Conservation (phyloP, 2,329 filamentous ascomycete genomes). For the Fusarium cicatricum region DNA sequence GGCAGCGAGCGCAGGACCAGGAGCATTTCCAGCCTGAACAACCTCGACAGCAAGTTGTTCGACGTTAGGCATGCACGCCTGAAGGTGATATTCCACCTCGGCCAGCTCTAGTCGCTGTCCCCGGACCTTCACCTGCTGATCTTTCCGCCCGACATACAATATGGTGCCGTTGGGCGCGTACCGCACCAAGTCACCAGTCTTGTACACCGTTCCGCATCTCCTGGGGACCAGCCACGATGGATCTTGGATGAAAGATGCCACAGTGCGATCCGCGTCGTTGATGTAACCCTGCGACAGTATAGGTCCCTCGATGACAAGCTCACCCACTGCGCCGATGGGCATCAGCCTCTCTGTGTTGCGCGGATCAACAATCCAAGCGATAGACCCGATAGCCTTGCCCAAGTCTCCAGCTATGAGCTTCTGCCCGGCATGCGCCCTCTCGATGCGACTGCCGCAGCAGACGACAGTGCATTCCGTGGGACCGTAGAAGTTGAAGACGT, state of each 20-base stretch:
- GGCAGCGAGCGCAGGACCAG: neutral
- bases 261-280: neutral
- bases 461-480: constrained; percentile 5
- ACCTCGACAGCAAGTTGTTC: constrained; percentile 1
- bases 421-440: neutral
- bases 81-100: constrained; percentile 25
- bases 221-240: neutral
- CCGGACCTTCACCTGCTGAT: constrained; percentile 45
- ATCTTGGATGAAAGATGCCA: constrained; percentile 6
- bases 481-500: constrained; percentile 1
- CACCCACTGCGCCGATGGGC: constrained; percentile 29
- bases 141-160: constrained; percentile 13
- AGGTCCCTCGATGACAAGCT: constrained; percentile 34
- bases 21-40: neutral
- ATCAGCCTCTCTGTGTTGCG: constrained; percentile 10
- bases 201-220: constrained; percentile 4
- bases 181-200: constrained; percentile 1
- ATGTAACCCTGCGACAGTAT: constrained; percentile 23
- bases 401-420: neutral
- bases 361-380: constrained; percentile 26
- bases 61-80: neutral
- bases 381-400: neutral
- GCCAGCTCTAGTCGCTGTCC: constrained; percentile 4
- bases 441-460: neutral
- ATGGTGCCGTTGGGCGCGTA: neutral